Evolutionary conservation across 805 yeast genomes (phyloP).

Genomic region (Nakazawaea wyomingensis): DNA sequence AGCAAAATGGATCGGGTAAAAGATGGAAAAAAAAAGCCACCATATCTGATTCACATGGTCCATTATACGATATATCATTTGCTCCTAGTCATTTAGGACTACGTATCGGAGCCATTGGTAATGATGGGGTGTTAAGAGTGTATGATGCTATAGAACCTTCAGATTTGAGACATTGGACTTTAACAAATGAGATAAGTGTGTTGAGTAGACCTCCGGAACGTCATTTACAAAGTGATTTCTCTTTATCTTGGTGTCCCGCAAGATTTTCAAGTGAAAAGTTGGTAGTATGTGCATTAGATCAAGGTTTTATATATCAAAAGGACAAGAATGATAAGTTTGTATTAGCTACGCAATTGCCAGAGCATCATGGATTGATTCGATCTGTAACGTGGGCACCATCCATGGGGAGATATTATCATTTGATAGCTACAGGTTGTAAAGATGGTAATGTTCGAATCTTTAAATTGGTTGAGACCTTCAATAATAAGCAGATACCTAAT

Average conservation of each 20-base stretch:
- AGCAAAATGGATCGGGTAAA: constrained; percentile 68
- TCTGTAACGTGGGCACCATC: constrained; percentile 96
- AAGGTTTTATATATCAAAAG: constrained; percentile 66
- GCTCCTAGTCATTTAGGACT: constrained; percentile 83
- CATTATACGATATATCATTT: constrained; percentile 84
- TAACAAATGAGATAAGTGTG: constrained; percentile 65
- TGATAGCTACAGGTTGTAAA: constrained; percentile 92
- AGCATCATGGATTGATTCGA: constrained; percentile 81
- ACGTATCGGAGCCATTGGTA: constrained; percentile 79
- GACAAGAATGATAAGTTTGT: constrained; percentile 46
- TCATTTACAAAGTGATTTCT: constrained; percentile 79
- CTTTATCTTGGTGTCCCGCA: constrained; percentile 88
- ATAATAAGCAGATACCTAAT: constrained; percentile 2
- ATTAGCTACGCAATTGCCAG: constrained; percentile 64
- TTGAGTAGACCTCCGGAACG: constrained; percentile 69
- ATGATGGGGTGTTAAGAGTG: constrained; percentile 79
- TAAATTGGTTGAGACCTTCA: constrained; percentile 48
- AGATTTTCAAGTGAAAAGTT: constrained; percentile 76
- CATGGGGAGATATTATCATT: constrained; percentile 83
- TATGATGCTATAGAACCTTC: constrained; percentile 89
- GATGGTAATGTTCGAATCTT: constrained; percentile 90
- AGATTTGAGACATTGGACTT: constrained; percentile 78
- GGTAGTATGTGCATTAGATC: constrained; percentile 81
- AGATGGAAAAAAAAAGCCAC: constrained; percentile 78
- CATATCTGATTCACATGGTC: constrained; percentile 81